Conservation (phyloP, 164 flowering plant species). For the Tetracentron sinense region DNA sequence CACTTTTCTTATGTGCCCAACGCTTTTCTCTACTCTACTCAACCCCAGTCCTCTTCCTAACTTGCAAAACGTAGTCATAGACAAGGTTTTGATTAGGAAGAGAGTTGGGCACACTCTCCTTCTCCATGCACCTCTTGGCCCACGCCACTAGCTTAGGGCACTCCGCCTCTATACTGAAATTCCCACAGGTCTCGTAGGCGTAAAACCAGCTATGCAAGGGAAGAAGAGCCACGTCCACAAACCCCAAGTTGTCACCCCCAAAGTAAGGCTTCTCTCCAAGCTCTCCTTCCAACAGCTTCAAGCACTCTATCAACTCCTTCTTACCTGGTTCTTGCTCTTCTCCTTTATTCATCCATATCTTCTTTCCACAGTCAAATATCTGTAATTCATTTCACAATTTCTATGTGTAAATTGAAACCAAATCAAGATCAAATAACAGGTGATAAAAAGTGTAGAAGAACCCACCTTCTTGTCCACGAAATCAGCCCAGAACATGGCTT, state of each 20-base stretch:
- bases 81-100: background rate
- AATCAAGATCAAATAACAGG: background rate
- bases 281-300: conserved; percentile 6
- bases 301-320: conserved; percentile 1
- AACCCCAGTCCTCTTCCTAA: background rate
- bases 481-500: conserved; percentile 15
- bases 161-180: background rate
- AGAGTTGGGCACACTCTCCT: background rate
- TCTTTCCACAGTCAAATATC: conserved; percentile 3
- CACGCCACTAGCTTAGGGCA: conserved; percentile 6
- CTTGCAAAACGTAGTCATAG: background rate
- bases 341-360: conserved; percentile 6
- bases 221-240: conserved; percentile 1
- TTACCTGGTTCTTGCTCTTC: conserved; percentile 4
- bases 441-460: background rate
- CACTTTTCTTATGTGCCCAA: too few relatives aligned
- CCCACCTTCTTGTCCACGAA: conserved; percentile 14
- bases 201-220: conserved; percentile 4
- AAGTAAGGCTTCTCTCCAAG: conserved; percentile 1
- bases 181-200: too few relatives aligned
- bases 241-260: conserved; percentile 1
- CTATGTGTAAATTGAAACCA: too few relatives aligned
- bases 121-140: conserved; percentile 9
- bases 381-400: background rate
- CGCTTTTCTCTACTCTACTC: conserved; percentile 5